These are phyloP conservation scores for Keithomyces neogunnii DNA, from an alignment of 2,329 filamentous ascomycete species.

Conservation along the genomic window DNA sequence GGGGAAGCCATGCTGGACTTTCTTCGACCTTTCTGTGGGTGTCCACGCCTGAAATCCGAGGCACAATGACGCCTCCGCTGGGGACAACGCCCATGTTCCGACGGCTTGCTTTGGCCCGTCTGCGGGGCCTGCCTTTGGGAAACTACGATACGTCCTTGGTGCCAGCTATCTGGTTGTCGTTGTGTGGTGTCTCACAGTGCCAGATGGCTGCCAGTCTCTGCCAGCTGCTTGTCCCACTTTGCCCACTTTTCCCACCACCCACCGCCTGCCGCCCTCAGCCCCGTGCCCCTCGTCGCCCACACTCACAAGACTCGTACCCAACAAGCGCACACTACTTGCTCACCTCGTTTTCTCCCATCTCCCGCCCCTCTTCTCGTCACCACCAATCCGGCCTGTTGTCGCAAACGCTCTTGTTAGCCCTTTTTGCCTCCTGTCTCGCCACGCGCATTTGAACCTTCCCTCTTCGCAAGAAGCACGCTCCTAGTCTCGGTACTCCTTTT, in stretches of 20 bases:
- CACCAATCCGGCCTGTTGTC: conserved; percentile 4
- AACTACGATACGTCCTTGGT: no score
- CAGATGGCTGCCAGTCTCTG: not conserved
- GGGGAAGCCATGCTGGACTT: not conserved
- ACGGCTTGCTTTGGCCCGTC: no score
- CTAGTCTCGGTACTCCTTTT: not conserved
- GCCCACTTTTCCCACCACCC: not conserved
- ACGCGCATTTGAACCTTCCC: not conserved
- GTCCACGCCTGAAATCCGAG: conserved; percentile 1
- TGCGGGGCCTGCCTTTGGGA: no score
- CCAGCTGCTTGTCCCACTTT: not conserved
- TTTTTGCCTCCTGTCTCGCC: conserved; percentile 1
- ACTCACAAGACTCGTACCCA: conserved; percentile 11
- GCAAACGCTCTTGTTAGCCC: conserved; percentile 3
- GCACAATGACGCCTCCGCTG: not conserved
- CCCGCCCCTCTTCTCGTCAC: conserved; percentile 1
- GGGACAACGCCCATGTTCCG: not conserved
- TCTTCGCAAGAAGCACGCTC: not conserved
- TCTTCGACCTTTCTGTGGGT: not conserved
- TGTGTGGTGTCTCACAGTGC: conserved; percentile 1
- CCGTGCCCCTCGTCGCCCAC: conserved; percentile 8
- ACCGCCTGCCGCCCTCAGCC: conserved; percentile 3
- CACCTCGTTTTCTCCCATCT: conserved; percentile 8
- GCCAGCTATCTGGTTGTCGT: no score
- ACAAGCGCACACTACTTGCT: conserved; percentile 14